These are phyloP conservation scores for Phalaenopsis aphrodite DNA, from an alignment of 106 monocot genomes.

Conservation along the genomic window DNA sequence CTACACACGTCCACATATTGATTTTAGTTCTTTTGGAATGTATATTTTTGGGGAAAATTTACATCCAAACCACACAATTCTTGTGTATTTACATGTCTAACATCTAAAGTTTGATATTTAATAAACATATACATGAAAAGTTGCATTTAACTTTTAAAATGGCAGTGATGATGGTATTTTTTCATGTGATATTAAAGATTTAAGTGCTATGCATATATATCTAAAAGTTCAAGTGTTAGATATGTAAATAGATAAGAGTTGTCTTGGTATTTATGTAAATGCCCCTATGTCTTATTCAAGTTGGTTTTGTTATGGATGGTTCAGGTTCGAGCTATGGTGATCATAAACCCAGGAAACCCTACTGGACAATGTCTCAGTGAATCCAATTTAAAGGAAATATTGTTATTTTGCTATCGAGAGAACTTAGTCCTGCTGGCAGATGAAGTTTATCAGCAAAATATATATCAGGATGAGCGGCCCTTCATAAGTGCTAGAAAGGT, in stretches of 20 bases:
- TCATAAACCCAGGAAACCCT: constrained; percentile 99
- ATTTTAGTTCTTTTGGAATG: background rate
- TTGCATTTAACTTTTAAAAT: no score
- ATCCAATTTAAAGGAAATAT: constrained; percentile 61
- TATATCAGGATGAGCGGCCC: constrained; percentile 92
- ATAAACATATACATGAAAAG: no score
- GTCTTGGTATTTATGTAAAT: no score
- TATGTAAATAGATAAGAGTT: no score
- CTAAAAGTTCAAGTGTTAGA: no score
- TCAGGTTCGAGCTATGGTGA: constrained; percentile 97
- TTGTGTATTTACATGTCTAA: no score
- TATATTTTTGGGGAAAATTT: background rate
- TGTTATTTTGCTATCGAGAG: constrained; percentile 70
- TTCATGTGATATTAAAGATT: no score
- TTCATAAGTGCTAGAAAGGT: constrained; percentile 99
- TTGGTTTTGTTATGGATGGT: background rate
- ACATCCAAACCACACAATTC: no score
- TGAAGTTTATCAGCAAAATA: constrained; percentile 99
- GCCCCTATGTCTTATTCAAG: background rate
- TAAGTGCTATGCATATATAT: no score
- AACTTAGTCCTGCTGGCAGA: constrained; percentile 86
- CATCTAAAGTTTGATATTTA: no score
- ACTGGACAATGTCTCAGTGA: constrained; percentile 95
- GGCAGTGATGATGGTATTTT: no score
- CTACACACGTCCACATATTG: background rate